Evolutionary conservation across 306 rosid genomes (phyloP).

Genomic region (Astragalus glycyphyllos): DNA sequence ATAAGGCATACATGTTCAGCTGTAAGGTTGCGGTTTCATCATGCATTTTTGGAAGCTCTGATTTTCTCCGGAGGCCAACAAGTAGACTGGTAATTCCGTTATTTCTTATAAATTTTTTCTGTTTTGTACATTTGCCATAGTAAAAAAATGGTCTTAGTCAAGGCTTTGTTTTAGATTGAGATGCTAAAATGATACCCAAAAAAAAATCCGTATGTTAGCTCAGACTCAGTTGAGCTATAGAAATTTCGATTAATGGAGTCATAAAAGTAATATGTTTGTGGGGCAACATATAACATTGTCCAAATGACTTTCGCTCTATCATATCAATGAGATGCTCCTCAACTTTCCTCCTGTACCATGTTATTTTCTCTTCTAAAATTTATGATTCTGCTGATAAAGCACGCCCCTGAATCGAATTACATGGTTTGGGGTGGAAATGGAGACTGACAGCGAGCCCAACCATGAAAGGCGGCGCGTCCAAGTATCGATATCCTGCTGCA

Average conservation of each 20-base stretch:
- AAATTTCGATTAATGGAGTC: constrained; percentile 2
- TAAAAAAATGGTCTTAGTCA: neutral
- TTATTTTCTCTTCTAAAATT: no score
- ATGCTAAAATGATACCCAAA: constrained; percentile 21
- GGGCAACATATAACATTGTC: neutral
- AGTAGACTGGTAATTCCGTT: constrained; percentile 65
- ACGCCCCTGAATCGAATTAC: neutral
- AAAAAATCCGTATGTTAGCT: constrained; percentile 3
- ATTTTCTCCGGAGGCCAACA: constrained; percentile 91
- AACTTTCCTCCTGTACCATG: neutral
- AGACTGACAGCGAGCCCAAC: constrained; percentile 41
- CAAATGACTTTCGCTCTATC: neutral
- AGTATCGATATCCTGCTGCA: constrained; percentile 54
- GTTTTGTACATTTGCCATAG: constrained; percentile 19
- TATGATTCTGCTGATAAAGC: neutral
- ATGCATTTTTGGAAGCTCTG: constrained; percentile 96
- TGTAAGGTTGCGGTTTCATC: constrained; percentile 91
- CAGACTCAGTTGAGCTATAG: constrained; percentile 27
- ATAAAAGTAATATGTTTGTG: constrained; percentile 9
- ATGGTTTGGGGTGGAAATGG: constrained; percentile 60
- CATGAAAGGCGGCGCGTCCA: constrained; percentile 41
- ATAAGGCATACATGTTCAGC: constrained; percentile 65
- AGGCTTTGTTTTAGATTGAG: constrained; percentile 33
- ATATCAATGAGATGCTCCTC: neutral
- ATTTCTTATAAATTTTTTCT: constrained; percentile 13